Percentiles rank a stretch among this genome's conserved stretches.
Evolutionary conservation across 768 basidiomycete species (phyloP).

Genomic region (Tylopilus balloui): DNA sequence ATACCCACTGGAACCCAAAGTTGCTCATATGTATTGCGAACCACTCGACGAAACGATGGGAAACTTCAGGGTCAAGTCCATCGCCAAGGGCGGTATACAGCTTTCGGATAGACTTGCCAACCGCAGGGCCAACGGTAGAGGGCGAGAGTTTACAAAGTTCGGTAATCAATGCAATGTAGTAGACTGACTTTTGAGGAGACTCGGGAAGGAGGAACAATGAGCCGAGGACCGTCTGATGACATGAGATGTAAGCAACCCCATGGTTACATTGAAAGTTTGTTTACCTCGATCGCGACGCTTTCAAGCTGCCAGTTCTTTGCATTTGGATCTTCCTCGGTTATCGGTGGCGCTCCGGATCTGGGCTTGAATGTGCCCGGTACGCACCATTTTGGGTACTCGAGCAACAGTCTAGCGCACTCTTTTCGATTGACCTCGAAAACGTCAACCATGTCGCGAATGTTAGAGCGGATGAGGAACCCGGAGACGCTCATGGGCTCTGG

Average conservation of each 20-base stretch:
- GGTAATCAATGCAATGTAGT: slow-evolving; percentile 84
- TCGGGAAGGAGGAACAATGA: slow-evolving; percentile 74
- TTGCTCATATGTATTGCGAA: slow-evolving; percentile 96
- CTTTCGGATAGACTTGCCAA: slow-evolving; percentile 91
- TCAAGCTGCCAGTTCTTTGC: slow-evolving; percentile 86
- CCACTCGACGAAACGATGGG: slow-evolving; percentile 88
- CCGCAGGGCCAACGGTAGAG: slow-evolving; percentile 87
- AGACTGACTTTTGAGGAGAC: slow-evolving; percentile 71
- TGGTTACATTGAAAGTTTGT: slow-evolving; percentile 6
- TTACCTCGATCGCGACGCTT: slow-evolving; percentile 80
- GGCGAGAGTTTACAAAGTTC: slow-evolving; percentile 96
- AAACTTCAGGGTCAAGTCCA: slow-evolving; percentile 81
- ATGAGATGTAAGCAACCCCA: neutral
- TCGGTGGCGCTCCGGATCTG: slow-evolving; percentile 53
- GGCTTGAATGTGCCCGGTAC: slow-evolving; percentile 81
- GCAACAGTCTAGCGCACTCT: slow-evolving; percentile 82
- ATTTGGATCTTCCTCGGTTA: slow-evolving; percentile 43
- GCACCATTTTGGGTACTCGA: slow-evolving; percentile 85
- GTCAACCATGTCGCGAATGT: slow-evolving; percentile 72
- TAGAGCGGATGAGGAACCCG: slow-evolving; percentile 76
- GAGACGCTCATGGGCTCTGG: slow-evolving; percentile 68
- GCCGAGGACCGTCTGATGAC: slow-evolving; percentile 63
- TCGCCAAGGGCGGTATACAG: slow-evolving; percentile 76
- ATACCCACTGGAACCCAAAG: slow-evolving; percentile 97
- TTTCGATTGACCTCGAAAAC: slow-evolving; percentile 96